Evolutionary conservation across 352 stramenopile species (phyloP), one percentile per base, ranked within the genome.

Genomic region (Phytophthora hybrid): DNA sequence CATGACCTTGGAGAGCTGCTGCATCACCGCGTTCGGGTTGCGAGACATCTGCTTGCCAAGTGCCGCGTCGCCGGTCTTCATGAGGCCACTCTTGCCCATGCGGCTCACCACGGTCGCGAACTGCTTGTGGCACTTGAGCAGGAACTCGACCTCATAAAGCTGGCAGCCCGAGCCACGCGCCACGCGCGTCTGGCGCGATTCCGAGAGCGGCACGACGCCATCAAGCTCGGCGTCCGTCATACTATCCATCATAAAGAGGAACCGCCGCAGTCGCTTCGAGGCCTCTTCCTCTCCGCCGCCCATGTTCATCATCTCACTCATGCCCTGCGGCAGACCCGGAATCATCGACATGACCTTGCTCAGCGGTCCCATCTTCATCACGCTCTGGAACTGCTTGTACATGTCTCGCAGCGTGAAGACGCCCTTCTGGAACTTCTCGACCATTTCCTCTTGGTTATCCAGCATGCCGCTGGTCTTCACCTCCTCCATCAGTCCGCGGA

Each of bases 261-360:
- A 99, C 53, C 95, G 96, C 57, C 98, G 97, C 37, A 99, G 84
- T 18, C 93, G 85, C 70, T 97, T 96, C 5, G 88, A 97, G 11
- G 87, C 89, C 77, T 99, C 92, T 58, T 99, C 92, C 63, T 98
- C 96, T 6, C 93, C 92, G 56, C 92, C 93, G 39, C 92, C 93
- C 75, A 94, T 90, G 57, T 92, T 97, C 74, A 98, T 97, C 68
- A 98, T 87, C 69, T 94, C 86, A 37, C 79, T 91, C 90, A 97
- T 94, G 19, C 87, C 89, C 59, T 97, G 90, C 6, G 93, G 89
- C 73, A 99, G 93, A 1, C 97, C 98, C 5, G 98, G 97, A 34
- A 99, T 99, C 97, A 99, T 99, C 19, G 93, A 97, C 97, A 99
- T 99, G 51, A 99, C 89, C 77, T 99, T 99, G 60, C 92, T 94